Evolutionary conservation across 1,139 yeast species (phyloP), one percentile per base, ranked within the genome.

Genomic region (Hansenula lynferdii): DNA sequence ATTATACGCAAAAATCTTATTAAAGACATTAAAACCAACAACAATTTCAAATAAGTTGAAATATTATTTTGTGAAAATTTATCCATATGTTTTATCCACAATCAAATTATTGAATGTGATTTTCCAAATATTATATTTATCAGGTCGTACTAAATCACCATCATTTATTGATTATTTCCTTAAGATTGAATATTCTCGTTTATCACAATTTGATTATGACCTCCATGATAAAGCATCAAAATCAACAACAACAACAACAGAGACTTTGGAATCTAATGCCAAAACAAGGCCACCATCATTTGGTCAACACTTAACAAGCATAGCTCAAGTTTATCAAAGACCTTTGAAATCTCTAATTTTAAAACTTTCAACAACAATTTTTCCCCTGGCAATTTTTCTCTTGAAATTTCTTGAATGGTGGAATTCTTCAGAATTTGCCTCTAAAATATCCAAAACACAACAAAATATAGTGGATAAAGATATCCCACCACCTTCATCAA

Each of bases 401-500:
- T 70, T 92, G 46, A 87, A 89, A 61, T 87, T 92, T 50, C 70
- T 89, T 38, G 97, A 92, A 59, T 90, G 97, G 97, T 90, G 96
- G 95, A 80, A 82, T 45, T 76, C 85, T 32, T 80, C 90, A 15
- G 87, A 85, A 46, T 75, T 87, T 52, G 81, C 87, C 1, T 65
- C 72, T 6, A 79, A 80, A 50, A 61, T 86, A 34, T 65, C 77
- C 11, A 75, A 75, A 48, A 73, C 70, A 36, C 72, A 70, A 40
- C 67, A 80, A 7, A 70, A 72, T 40, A 60, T 60, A 9, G 57
- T 77, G 28, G 77, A 75, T 41, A 66, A 66, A 32, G 68, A 72
- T 19, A 63, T 80, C 26, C 85, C 86, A 8, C 73, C 81, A 4
- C 81, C 80, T 14, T 48, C 32, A 43, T 28, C 37, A 12, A 17